Conservation (phyloP, 768 basidiomycete genomes). For the Naganishia kalamii region DNA sequence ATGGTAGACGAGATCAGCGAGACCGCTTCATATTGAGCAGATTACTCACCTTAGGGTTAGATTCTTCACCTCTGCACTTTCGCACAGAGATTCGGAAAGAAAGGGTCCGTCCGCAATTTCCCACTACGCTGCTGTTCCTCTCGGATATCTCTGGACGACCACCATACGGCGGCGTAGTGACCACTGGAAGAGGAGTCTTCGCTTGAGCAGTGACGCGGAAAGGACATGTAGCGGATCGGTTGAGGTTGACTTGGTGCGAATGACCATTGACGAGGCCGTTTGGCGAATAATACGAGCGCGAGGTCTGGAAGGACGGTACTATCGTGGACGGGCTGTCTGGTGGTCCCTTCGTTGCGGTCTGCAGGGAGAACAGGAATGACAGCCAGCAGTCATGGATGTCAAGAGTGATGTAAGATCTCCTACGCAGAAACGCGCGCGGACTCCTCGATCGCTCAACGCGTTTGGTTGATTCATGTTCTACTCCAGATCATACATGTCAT, state of each 20-base stretch:
- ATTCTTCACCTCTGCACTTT: constrained; percentile 1
- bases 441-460: not conserved
- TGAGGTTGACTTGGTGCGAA: not conserved
- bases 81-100: constrained; percentile 2
- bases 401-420: too few relatives aligned
- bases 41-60: constrained; percentile 10
- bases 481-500: not conserved
- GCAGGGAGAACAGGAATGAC: not conserved
- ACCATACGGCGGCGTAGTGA: not conserved
- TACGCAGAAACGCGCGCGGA: not conserved
- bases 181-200: not conserved
- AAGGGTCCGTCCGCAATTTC: constrained; percentile 6
- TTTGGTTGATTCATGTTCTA: not conserved
- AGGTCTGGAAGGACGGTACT: not conserved
- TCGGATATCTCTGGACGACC: constrained; percentile 8
- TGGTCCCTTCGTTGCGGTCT: too few relatives aligned
- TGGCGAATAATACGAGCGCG: not conserved
- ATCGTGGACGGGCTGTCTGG: not conserved
- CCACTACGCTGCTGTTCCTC: constrained; percentile 6
- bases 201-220: too few relatives aligned
- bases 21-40: not conserved
- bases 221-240: not conserved
- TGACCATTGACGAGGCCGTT: not conserved
- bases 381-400: too few relatives aligned
- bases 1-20: not conserved